Conservation (phyloP, 306 rosid genomes). For the Citrullus amarus region DNA sequence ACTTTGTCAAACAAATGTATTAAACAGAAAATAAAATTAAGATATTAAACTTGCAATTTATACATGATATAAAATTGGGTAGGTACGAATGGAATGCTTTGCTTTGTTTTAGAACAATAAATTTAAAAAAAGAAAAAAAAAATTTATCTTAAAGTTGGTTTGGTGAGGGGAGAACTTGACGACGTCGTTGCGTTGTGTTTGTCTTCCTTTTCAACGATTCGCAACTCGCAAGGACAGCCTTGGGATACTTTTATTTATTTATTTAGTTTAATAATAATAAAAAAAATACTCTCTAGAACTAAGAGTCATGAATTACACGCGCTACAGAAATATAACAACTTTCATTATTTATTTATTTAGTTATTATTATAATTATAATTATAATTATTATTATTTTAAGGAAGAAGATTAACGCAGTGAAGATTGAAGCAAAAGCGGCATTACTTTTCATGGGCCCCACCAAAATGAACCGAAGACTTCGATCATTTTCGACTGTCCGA, state of each 20-base stretch:
- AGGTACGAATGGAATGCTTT: no score
- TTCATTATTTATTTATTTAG: background rate
- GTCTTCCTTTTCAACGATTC: background rate
- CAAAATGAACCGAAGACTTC: no score
- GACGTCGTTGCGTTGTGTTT: background rate
- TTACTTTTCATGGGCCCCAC: conserved; percentile 12
- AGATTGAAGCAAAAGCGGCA: conserved; percentile 20
- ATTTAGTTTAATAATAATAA: no score
- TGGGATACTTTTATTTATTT: background rate
- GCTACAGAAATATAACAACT: background rate
- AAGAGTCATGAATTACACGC: background rate
- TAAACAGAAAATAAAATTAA: no score
- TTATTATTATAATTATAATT: no score
- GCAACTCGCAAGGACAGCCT: background rate
- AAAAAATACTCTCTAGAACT: background rate
- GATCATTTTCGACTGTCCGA: conserved; percentile 24
- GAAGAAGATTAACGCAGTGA: conserved; percentile 16
- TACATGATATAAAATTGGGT: no score
- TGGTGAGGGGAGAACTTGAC: background rate
- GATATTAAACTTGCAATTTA: no score
- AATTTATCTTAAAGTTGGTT: background rate
- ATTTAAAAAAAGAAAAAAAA: background rate
- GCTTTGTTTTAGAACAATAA: no score
- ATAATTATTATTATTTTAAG: background rate
- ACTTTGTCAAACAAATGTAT: no score